Percentiles rank a stretch among this genome's conserved stretches.
phyloP scores from a whole-genome alignment of 2,329 filamentous ascomycete species.

The Epichloe gansuensis region DNA sequence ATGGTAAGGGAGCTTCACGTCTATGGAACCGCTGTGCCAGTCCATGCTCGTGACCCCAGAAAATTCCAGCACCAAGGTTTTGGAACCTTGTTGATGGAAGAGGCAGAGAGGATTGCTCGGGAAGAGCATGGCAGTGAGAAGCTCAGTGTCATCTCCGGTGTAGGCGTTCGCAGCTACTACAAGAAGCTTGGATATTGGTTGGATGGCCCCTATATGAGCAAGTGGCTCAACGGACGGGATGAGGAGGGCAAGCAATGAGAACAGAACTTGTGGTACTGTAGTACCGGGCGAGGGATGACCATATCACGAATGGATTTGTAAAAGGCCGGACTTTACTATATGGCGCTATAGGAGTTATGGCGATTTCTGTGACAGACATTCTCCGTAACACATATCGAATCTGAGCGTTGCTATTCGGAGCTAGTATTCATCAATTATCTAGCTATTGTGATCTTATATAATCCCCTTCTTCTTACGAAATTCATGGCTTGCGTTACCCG shows the following conservation, averaged over 20 bases:
- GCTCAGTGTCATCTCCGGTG: slow-evolving; percentile 95
- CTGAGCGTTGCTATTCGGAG: no score
- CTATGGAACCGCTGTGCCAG: slow-evolving; percentile 93
- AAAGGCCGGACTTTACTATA: no score
- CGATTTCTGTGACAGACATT: no score
- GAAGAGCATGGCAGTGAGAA: slow-evolving; percentile 91
- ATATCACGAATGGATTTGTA: neutral
- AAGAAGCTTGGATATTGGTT: slow-evolving; percentile 84
- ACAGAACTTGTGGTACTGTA: neutral
- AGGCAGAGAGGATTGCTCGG: slow-evolving; percentile 87
- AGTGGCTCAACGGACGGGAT: slow-evolving; percentile 43
- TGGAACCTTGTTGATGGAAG: slow-evolving; percentile 92
- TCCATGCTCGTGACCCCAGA: slow-evolving; percentile 85
- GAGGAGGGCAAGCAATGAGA: slow-evolving; percentile 7
- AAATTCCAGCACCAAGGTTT: slow-evolving; percentile 99
- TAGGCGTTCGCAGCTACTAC: slow-evolving; percentile 93
- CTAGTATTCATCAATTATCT: no score
- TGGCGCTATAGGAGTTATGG: no score
- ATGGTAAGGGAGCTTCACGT: slow-evolving; percentile 92
- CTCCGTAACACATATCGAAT: no score
- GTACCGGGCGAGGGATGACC: neutral
- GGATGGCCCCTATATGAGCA: slow-evolving; percentile 77
- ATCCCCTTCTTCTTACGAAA: no score
- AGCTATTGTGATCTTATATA: no score
- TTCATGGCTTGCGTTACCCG: no score